Conservation (phyloP, 257 asterid genomes). For the Plantago elongata region DNA sequence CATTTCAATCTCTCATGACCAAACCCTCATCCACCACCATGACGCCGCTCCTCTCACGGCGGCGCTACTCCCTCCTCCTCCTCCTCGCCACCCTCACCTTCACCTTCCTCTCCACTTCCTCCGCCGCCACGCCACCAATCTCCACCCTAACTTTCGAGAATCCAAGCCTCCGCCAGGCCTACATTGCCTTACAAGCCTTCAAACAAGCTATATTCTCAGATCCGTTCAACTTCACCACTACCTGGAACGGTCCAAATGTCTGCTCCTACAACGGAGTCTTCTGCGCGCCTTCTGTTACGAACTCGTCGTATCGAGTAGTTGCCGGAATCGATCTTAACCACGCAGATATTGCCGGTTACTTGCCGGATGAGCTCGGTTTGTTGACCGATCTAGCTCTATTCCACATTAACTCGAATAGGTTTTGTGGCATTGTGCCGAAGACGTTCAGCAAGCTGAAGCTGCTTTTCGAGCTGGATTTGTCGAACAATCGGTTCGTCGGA, state of each 20-base stretch:
- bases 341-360: conserved; percentile 45
- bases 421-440: conserved; percentile 42
- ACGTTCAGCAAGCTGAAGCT: conserved; percentile 32
- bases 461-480: conserved; percentile 51
- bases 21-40: conserved; percentile 5
- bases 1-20: not conserved
- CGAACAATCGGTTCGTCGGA: conserved; percentile 52
- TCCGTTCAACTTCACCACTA: conserved; percentile 43
- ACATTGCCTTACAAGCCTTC: conserved; percentile 54
- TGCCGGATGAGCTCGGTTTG: conserved; percentile 47
- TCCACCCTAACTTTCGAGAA: conserved; percentile 34
- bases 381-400: conserved; percentile 47
- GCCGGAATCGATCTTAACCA: conserved; percentile 58
- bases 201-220: conserved; percentile 46
- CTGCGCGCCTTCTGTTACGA: conserved; percentile 30
- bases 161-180: conserved; percentile 41
- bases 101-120: conserved; percentile 19
- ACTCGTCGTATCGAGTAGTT: conserved; percentile 33
- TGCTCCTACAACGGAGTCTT: conserved; percentile 50
- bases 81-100: conserved; percentile 16
- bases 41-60: conserved; percentile 31
- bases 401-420: conserved; percentile 48
- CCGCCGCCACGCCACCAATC: conserved; percentile 19
- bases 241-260: conserved; percentile 43
- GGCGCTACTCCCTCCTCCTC: conserved; percentile 20